A percentile compares a stretch with the other conserved stretches of the same genome.
Evolutionary conservation across 768 basidiomycete genomes (phyloP).

Genomic region (Boletus fagicola): DNA sequence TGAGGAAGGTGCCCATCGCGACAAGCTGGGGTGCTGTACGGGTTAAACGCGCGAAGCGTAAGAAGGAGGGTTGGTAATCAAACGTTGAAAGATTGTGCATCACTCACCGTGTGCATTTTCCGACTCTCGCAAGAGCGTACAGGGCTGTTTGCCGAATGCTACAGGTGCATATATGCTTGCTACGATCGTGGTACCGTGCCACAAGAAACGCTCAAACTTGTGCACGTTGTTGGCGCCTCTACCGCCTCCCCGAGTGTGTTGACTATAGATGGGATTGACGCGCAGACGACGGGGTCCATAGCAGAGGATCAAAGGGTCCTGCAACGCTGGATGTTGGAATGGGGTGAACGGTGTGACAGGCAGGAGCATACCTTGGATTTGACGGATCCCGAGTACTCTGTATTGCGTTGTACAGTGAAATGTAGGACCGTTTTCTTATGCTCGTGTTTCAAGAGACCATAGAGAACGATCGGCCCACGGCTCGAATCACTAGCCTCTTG

Average conservation of each 20-base stretch:
- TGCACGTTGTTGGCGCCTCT: slow-evolving; percentile 95
- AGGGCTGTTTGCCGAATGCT: slow-evolving; percentile 75
- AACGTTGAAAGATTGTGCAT: not conserved
- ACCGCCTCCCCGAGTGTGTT: slow-evolving; percentile 86
- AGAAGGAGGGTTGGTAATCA: not conserved
- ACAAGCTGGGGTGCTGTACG: slow-evolving; percentile 73
- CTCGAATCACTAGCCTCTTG: slow-evolving; percentile 44
- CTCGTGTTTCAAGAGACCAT: slow-evolving; percentile 89
- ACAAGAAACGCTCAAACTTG: slow-evolving; percentile 90
- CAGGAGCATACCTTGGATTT: slow-evolving; percentile 71
- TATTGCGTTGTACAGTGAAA: slow-evolving; percentile 91
- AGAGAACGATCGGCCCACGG: slow-evolving; percentile 57
- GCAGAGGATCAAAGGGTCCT: slow-evolving; percentile 89
- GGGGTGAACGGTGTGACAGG: not conserved
- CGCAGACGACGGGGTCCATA: slow-evolving; percentile 83
- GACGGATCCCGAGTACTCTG: slow-evolving; percentile 86
- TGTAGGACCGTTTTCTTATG: slow-evolving; percentile 93
- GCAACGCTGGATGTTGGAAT: not conserved
- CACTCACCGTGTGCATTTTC: slow-evolving; percentile 60
- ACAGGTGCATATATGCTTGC: slow-evolving; percentile 90
- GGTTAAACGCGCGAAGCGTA: not conserved
- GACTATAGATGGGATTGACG: slow-evolving; percentile 88
- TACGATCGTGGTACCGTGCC: slow-evolving; percentile 76
- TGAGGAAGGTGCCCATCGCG: slow-evolving; percentile 83
- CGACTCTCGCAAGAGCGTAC: slow-evolving; percentile 72